Evolutionary conservation across 202 grass and related monocot genomes (phyloP).

Genomic region (Panicum hallii): DNA sequence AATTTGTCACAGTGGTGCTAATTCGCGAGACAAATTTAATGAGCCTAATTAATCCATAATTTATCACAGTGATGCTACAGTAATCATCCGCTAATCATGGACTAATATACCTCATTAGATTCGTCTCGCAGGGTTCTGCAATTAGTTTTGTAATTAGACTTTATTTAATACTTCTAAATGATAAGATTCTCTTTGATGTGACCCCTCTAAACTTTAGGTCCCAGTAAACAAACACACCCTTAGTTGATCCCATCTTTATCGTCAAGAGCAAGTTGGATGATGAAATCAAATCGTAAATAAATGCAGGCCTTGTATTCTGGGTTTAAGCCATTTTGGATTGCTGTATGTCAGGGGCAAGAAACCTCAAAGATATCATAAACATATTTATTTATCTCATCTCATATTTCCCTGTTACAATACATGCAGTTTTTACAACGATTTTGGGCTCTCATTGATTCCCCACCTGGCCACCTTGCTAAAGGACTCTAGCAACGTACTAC

Average conservation of each 20-base stretch:
- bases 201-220: no score
- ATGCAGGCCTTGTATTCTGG: not conserved
- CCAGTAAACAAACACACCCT: no score
- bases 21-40: no score
- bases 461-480: not conserved
- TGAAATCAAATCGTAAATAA: not conserved
- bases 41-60: no score
- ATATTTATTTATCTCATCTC: slow-evolving; percentile 11
- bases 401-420: not conserved
- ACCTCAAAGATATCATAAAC: not conserved
- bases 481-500: not conserved
- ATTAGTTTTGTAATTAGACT: no score
- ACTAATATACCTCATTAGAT: no score
- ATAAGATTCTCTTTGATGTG: no score
- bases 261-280: not conserved
- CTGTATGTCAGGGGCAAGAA: not conserved
- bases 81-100: no score
- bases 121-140: no score
- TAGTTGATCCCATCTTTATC: not conserved
- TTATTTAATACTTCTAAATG: no score
- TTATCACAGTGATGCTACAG: no score
- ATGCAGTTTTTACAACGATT: slow-evolving; percentile 14
- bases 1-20: no score
- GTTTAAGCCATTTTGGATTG: not conserved
- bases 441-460: not conserved